A percentile compares a stretch with the other conserved stretches of the same genome.
phyloP scores from a whole-genome alignment of 1,284 basidiomycete genomes.

The Bondarzewia mesenterica region DNA sequence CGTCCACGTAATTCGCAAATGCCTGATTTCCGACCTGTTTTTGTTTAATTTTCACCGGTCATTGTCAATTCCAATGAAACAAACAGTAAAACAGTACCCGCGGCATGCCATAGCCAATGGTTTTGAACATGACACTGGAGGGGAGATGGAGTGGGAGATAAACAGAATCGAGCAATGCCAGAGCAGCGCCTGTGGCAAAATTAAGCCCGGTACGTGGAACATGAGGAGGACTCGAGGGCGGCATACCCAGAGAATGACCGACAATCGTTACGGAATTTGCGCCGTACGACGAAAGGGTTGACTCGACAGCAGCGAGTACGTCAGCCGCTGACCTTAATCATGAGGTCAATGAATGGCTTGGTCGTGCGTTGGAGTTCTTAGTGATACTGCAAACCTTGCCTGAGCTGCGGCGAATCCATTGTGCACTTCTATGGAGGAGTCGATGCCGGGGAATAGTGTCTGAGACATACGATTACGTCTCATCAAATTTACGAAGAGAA shows the following conservation, averaged over 20 bases:
- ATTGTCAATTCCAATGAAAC: no score
- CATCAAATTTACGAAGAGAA: not conserved
- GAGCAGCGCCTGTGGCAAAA: slow-evolving; percentile 33
- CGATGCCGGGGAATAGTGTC: slow-evolving; percentile 30
- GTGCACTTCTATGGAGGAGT: slow-evolving; percentile 24
- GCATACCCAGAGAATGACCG: slow-evolving; percentile 34
- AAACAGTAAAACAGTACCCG: no score
- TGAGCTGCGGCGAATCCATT: slow-evolving; percentile 32
- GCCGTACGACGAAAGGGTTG: not conserved
- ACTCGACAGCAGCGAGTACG: slow-evolving; percentile 4
- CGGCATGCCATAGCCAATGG: no score
- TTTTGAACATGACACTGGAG: no score
- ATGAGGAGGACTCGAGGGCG: slow-evolving; percentile 27
- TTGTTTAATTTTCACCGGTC: not conserved
- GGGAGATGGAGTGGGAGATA: slow-evolving; percentile 30
- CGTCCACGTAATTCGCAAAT: slow-evolving; percentile 53
- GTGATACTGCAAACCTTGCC: slow-evolving; percentile 39
- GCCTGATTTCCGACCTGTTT: slow-evolving; percentile 43
- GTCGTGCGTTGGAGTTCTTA: slow-evolving; percentile 34
- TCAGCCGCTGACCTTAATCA: slow-evolving; percentile 29
- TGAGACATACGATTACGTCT: not conserved
- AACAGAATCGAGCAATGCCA: slow-evolving; percentile 39
- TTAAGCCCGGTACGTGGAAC: slow-evolving; percentile 28
- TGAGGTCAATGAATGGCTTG: slow-evolving; percentile 21
- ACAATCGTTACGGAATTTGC: slow-evolving; percentile 21